A percentile compares a stretch with the other conserved stretches of the same genome.
Evolutionary conservation across 1,139 yeast genomes (phyloP).

Genomic region (Taphrina populina): DNA sequence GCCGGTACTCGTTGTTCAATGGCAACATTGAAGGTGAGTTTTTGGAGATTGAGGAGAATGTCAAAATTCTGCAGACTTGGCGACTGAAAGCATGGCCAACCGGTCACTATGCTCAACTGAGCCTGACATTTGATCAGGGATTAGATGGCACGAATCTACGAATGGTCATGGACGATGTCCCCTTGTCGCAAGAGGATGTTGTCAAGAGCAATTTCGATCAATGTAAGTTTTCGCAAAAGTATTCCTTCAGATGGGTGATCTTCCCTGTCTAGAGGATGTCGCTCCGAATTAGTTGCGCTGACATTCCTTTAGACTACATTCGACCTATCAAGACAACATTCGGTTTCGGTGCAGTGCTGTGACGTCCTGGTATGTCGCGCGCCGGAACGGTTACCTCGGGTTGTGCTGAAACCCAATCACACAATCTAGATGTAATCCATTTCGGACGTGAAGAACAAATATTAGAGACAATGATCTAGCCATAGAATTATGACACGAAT

Average conservation of each 20-base stretch:
- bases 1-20: conserved; percentile 71
- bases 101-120: conserved; percentile 72
- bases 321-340: conserved; percentile 33
- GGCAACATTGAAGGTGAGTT: conserved; percentile 82
- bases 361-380: background rate
- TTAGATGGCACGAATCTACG: conserved; percentile 76
- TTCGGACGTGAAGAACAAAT: too few relatives aligned
- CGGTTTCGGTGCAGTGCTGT: conserved; percentile 35
- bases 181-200: conserved; percentile 93
- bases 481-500: too few relatives aligned
- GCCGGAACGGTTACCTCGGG: background rate
- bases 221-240: conserved; percentile 58
- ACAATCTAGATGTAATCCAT: too few relatives aligned
- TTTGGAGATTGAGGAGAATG: conserved; percentile 57
- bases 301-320: conserved; percentile 18
- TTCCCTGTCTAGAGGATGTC: too few relatives aligned
- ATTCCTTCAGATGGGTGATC: conserved; percentile 71
- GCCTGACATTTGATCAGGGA: conserved; percentile 68
- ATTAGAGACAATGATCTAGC: too few relatives aligned
- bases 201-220: conserved; percentile 75
- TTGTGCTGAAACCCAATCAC: too few relatives aligned
- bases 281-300: background rate
- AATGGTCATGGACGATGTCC: conserved; percentile 84
- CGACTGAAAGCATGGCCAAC: conserved; percentile 82
- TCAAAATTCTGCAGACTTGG: conserved; percentile 73